Base-by-base conservation (phyloP, 352 stramenopile species). In the Globisporangium cylindrosporum region DNA sequence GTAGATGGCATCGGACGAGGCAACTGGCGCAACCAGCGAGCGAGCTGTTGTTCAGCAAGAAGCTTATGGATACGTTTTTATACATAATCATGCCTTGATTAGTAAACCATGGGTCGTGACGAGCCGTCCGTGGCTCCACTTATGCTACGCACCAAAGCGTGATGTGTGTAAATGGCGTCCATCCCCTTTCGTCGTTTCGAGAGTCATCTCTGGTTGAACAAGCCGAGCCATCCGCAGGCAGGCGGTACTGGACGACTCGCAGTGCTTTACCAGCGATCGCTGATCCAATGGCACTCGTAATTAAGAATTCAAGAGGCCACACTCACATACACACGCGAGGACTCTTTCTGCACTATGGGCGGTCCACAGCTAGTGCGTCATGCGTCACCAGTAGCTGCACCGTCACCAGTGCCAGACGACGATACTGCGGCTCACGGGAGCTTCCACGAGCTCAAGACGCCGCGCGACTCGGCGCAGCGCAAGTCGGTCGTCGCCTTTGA, bases 381-480 rank as follows among this genome's bases (percentile, higher is more conserved):
- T 8, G 36, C 38, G 14, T 36, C 58, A 15, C 20, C 36, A 36
- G 43, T n/a, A 9, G 15, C 43, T 22, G 53, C 29, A 32, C 29
- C 25, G 34, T 62, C 57, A 1, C 59, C 38, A 25, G 41, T 10
- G 3, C 12, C n/a, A 32, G 18, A 68, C 62, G 32, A 62, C 10
- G 10, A 51, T 24, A 20, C 15, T 49, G 43, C 43, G 8, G 43
- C 18, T 14, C 62, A 24, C 62, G 5, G 15, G 8, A 66, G 46
- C 49, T 70, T 70, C 65, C 65, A 59, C 27, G 65, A 53, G 46
- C 65, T 70, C 57, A 65, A 54, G 58, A 70, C 65, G 7, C 65
- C 65, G 15, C 65, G 65, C 1, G 29, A 27, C 48, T 15, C 27
- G 25, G 29, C 54, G 20, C 60, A 22, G 10, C 57, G 34, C 62